Conservation (phyloP, 2,329 filamentous ascomycete species). For the Fusarium chuoi region DNA sequence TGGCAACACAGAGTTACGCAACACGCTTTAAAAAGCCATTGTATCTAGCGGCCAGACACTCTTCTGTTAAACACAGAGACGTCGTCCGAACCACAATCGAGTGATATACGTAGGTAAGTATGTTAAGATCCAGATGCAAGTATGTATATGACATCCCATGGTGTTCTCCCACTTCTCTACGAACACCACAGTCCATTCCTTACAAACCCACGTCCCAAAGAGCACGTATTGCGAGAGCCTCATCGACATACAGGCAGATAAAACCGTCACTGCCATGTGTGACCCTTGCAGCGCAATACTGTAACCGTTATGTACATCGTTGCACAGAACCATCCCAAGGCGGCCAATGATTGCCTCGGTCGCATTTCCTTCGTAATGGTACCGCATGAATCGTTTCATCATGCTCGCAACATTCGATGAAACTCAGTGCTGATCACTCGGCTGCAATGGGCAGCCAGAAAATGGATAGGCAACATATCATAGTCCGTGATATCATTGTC, state of each 20-base stretch:
- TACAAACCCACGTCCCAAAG: not conserved
- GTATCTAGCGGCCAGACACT: constrained; percentile 3
- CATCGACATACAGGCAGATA: not conserved
- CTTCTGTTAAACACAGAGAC: not conserved
- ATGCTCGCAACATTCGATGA: not conserved
- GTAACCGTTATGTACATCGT: constrained; percentile 13
- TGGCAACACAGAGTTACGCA: constrained; percentile 19
- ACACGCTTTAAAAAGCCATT: not conserved
- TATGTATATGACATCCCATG: not conserved
- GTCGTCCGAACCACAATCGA: not conserved
- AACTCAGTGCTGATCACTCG: not conserved
- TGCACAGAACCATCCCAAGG: not conserved
- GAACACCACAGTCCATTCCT: not conserved
- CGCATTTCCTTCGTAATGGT: not conserved
- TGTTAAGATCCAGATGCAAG: not conserved
- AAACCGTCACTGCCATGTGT: constrained; percentile 9
- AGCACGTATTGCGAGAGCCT: not conserved
- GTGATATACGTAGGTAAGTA: not conserved
- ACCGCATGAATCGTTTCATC: not conserved
- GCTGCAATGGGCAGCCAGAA: not conserved
- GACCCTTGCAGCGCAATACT: constrained; percentile 9
- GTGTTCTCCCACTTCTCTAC: not conserved
- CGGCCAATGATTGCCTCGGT: not conserved
- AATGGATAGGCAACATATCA: constrained; percentile 13
- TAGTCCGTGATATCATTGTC: constrained; percentile 39